These are phyloP conservation scores for Cutaneotrichosporon daszewskae DNA, from an alignment of 1,284 basidiomycete species.

Conservation along the genomic window DNA sequence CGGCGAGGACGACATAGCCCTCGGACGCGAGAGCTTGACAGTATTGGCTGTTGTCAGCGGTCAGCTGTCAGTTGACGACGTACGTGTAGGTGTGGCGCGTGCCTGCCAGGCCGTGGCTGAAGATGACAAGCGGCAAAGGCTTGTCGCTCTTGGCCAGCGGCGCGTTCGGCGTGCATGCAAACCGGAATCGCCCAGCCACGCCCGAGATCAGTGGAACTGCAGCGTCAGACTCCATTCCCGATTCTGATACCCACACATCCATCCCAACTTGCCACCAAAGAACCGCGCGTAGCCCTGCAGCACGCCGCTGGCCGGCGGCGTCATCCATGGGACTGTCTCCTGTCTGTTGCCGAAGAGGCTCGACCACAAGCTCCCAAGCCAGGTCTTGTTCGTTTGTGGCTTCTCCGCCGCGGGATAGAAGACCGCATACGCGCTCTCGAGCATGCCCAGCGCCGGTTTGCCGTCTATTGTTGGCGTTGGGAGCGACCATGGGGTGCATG, in stretches of 20 bases:
- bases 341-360: background rate
- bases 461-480: slow-evolving; percentile 15
- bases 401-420: slow-evolving; percentile 30
- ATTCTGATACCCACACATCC: background rate
- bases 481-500: slow-evolving; percentile 13
- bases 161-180: background rate
- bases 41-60: slow-evolving; percentile 53
- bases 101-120: slow-evolving; percentile 76
- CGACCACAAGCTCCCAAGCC: background rate
- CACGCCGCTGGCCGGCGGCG: slow-evolving; percentile 24
- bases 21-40: slow-evolving; percentile 64
- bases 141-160: background rate
- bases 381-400: background rate
- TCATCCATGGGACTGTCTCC: slow-evolving; percentile 24
- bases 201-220: background rate
- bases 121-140: slow-evolving; percentile 65
- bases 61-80: slow-evolving; percentile 1
- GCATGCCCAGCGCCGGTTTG: slow-evolving; percentile 24
- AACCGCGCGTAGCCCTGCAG: slow-evolving; percentile 31
- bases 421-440: slow-evolving; percentile 29
- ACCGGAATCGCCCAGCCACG: background rate
- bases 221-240: background rate
- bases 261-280: slow-evolving; percentile 9
- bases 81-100: slow-evolving; percentile 65
- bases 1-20: slow-evolving; percentile 66